A percentile compares a stretch with the other conserved stretches of the same genome.
phyloP scores from a whole-genome alignment of 2,329 filamentous ascomycete species.

The Sclerotinia subarctica region DNA sequence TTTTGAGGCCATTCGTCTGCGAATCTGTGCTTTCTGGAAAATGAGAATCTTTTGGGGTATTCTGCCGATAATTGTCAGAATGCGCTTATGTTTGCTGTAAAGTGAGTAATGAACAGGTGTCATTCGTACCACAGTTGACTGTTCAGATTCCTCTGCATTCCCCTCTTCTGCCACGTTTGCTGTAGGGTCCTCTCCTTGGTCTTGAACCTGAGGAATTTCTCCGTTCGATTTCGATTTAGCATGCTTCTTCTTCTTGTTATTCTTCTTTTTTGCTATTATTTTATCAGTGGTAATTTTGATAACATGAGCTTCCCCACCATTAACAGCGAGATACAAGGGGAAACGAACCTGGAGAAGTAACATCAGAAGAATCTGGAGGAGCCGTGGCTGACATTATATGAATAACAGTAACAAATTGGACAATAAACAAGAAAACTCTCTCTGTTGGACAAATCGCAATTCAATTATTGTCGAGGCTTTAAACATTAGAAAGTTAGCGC shows the following conservation, averaged over 20 bases:
- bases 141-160: slow-evolving; percentile 42
- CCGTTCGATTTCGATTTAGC: slow-evolving; percentile 44
- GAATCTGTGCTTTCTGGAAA: slow-evolving; percentile 28
- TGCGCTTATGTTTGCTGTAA: slow-evolving; percentile 23
- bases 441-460: slow-evolving; percentile 8
- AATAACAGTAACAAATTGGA: not conserved
- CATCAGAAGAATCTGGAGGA: slow-evolving; percentile 34
- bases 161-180: slow-evolving; percentile 43
- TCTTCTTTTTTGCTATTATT: slow-evolving; percentile 50
- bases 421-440: not conserved
- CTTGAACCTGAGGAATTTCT: slow-evolving; percentile 35
- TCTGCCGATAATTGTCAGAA: slow-evolving; percentile 33
- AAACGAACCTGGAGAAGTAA: slow-evolving; percentile 36
- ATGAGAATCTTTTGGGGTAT: slow-evolving; percentile 33
- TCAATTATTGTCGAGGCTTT: slow-evolving; percentile 3
- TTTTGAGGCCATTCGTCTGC: slow-evolving; percentile 35
- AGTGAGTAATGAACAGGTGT: slow-evolving; percentile 37
- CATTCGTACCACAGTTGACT: slow-evolving; percentile 37
- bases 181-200: slow-evolving; percentile 40
- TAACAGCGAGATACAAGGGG: slow-evolving; percentile 3
- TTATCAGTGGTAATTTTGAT: slow-evolving; percentile 29
- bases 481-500: not conserved
- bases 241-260: slow-evolving; percentile 53
- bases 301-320: slow-evolving; percentile 22
- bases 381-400: slow-evolving; percentile 37